These are phyloP conservation scores for Zygnema cylindricum DNA, from an alignment of 139 green algal species.

Conservation along the genomic window DNA sequence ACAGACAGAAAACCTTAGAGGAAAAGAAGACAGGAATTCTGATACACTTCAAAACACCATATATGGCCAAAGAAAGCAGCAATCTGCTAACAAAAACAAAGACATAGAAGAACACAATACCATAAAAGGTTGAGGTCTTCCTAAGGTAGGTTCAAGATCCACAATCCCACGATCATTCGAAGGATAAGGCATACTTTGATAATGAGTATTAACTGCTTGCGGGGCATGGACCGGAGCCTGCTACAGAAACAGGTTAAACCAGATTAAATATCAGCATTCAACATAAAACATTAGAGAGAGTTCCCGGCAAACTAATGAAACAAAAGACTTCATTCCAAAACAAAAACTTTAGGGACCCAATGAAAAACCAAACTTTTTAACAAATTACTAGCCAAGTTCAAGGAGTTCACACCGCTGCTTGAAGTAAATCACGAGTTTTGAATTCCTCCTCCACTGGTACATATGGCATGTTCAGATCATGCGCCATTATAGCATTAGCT, in stretches of 20 bases:
- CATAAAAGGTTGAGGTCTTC: conserved; percentile 20
- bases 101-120: background rate
- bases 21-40: background rate
- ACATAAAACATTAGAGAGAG: too few species aligned
- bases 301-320: too few species aligned
- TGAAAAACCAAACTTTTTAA: too few species aligned
- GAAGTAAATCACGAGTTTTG: background rate
- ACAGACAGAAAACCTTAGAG: background rate
- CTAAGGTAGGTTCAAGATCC: conserved; percentile 2
- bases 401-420: background rate
- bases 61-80: background rate
- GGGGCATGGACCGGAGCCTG: background rate
- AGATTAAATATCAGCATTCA: too few species aligned
- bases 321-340: too few species aligned
- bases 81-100: background rate
- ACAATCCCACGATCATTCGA: background rate
- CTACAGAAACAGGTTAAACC: background rate
- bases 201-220: background rate
- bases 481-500: background rate
- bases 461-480: conserved; percentile 13
- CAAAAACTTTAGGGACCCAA: too few species aligned
- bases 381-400: too few species aligned
- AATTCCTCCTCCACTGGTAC: background rate
- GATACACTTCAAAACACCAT: background rate
- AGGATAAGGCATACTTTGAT: background rate